A percentile compares a stretch with the other conserved stretches of the same genome.
Evolutionary conservation across 345 rosid genomes (phyloP).

Genomic region (Boechera retrofracta): DNA sequence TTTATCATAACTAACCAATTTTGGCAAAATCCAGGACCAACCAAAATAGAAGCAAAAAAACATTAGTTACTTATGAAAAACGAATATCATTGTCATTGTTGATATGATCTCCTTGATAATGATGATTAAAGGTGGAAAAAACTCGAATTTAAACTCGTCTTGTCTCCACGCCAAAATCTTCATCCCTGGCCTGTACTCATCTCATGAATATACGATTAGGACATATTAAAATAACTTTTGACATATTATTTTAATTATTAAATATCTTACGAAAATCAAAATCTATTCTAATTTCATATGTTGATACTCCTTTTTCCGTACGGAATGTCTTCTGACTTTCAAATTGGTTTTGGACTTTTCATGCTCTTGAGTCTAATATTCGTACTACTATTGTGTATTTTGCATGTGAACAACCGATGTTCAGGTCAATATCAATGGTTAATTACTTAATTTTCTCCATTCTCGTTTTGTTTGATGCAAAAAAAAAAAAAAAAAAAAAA

Average conservation of each 20-base stretch:
- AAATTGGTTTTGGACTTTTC: slow-evolving; percentile 35
- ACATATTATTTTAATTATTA: not conserved
- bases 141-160: not conserved
- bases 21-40: not conserved
- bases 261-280: not conserved
- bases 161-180: not conserved
- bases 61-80: not conserved
- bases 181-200: not conserved
- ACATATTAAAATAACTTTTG: not conserved
- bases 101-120: slow-evolving; percentile 6
- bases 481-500: no score
- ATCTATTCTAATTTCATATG: not conserved
- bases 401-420: not conserved
- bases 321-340: slow-evolving; percentile 31
- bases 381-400: not conserved
- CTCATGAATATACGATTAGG: not conserved
- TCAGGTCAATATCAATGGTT: not conserved
- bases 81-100: not conserved
- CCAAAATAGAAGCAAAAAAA: not conserved
- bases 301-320: slow-evolving; percentile 19
- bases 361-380: slow-evolving; percentile 33
- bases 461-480: not conserved
- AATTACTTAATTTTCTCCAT: not conserved
- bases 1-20: no score
- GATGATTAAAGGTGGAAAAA: not conserved